phyloP scores from a whole-genome alignment of 2,329 filamentous ascomycete species.

The Exophiala spinifera region DNA sequence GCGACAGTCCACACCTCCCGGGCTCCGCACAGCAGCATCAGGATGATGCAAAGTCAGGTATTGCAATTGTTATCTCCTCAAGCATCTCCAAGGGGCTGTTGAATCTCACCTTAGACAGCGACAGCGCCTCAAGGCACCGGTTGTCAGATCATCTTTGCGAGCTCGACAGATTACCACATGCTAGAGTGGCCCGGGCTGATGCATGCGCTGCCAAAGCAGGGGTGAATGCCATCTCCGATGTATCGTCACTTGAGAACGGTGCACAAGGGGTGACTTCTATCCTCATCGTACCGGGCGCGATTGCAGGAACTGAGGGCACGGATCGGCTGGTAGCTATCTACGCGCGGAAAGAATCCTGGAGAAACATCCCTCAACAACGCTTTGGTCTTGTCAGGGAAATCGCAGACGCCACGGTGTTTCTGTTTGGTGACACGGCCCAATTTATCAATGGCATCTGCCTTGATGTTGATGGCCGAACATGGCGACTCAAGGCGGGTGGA shows the following conservation, averaged over 20 bases:
- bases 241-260: conserved; percentile 81
- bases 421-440: conserved; percentile 81
- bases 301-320: conserved; percentile 78
- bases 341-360: conserved; percentile 46
- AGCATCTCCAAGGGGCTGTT: no score
- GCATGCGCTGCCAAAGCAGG: conserved; percentile 86
- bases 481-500: conserved; percentile 10
- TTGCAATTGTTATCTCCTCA: neutral
- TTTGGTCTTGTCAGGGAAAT: conserved; percentile 80
- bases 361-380: conserved; percentile 67
- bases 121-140: conserved; percentile 6
- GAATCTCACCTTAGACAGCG: neutral
- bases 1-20: conserved; percentile 15
- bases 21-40: conserved; percentile 7
- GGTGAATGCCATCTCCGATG: conserved; percentile 77
- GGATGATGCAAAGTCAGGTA: conserved; percentile 2
- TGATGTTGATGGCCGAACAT: conserved; percentile 52
- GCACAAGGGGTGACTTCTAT: conserved; percentile 83
- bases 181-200: conserved; percentile 79
- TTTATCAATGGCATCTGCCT: conserved; percentile 81
- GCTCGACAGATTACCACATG: conserved; percentile 86
- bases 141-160: conserved; percentile 76
- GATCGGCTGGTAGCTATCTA: conserved; percentile 57
- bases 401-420: conserved; percentile 82
- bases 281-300: conserved; percentile 81